Evolutionary conservation across 2,329 filamentous ascomycete species (phyloP), one percentile per base, ranked within the genome.

Genomic region (Corynespora cassiicola): DNA sequence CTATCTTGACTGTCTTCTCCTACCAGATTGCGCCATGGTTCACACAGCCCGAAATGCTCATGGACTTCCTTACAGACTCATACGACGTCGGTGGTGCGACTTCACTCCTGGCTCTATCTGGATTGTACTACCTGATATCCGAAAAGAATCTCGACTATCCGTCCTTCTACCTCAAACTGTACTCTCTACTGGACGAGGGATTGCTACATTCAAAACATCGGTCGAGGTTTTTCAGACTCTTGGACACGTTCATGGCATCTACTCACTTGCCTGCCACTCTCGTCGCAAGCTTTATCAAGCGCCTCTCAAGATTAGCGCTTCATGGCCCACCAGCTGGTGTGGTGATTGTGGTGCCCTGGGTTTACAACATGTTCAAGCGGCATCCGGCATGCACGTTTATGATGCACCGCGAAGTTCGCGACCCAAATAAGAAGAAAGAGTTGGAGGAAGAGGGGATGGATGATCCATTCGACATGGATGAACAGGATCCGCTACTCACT

Each of bases 131-230:
- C 65, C 80, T 99, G 35, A 97, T 99, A 55, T 85, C 88, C 50
- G 84, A 94, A 64, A 88, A 89, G 63, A 99, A 99, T 65, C 79
- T 99, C 43, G 94, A 99, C 71, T 99, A 99, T 66, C 90, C 91
- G 1, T 86, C 85, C 4, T 99, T 99, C 72, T 99, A 95, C 72
- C 72, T 79, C 36, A 97, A 96, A 67, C 83, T 99, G 2, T 99
- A 99, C 73, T 95, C 90, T 7, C 79, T 99, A 1, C 80, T 99
- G 3, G 88, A 97, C 70, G 80, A 85, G 23, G 83, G 89, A 31
- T 80, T 97, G 7, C 76, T 99, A 30, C 91, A 99, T 73, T 96
- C 91, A 14, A 96, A 94, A 70, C 87, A 99, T 72, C 85, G 94
- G 34, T 95, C 91, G 14, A 84, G 86, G 39, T 96, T 99, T 72